These are phyloP conservation scores for Starmerella apicola DNA, from an alignment of 805 yeast genomes.

Conservation along the genomic window DNA sequence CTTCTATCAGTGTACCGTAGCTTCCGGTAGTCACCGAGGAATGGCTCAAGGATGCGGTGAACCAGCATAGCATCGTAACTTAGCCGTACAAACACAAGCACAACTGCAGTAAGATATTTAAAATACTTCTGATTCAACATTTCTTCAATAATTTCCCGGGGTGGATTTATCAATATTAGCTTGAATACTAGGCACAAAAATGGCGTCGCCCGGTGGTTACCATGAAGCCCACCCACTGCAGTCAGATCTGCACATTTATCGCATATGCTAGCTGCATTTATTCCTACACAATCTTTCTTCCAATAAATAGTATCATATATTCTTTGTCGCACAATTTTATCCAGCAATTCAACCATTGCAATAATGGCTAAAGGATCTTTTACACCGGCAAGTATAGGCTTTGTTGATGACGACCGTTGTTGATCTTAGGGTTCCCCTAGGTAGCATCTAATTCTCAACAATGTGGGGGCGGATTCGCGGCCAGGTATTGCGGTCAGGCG, in stretches of 20 bases:
- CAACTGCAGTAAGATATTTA: slow-evolving; percentile 62
- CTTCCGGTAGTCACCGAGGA: slow-evolving; percentile 55
- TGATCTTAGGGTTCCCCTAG: too few relatives aligned
- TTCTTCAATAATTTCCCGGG: slow-evolving; percentile 41
- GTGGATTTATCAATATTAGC: slow-evolving; percentile 64
- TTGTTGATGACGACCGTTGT: too few relatives aligned
- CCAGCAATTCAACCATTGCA: slow-evolving; percentile 27
- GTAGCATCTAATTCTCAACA: not conserved
- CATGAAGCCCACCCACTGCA: slow-evolving; percentile 48
- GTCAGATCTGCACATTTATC: slow-evolving; percentile 37
- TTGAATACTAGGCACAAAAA: slow-evolving; percentile 69
- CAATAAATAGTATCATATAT: slow-evolving; percentile 46
- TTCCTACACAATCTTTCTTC: slow-evolving; percentile 42
- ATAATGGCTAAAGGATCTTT: too few relatives aligned
- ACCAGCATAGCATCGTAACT: slow-evolving; percentile 36
- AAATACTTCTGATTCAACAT: slow-evolving; percentile 53
- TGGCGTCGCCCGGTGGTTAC: slow-evolving; percentile 47
- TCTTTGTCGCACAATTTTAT: slow-evolving; percentile 45
- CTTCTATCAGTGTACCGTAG: slow-evolving; percentile 37
- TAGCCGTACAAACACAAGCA: slow-evolving; percentile 46
- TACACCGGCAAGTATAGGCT: too few relatives aligned
- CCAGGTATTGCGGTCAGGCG: slow-evolving; percentile 26
- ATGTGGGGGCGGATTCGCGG: slow-evolving; percentile 25
- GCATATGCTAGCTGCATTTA: slow-evolving; percentile 38
- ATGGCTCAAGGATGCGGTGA: slow-evolving; percentile 41